Percentiles rank a stretch among this genome's conserved stretches.
phyloP scores from a whole-genome alignment of 2,329 filamentous ascomycete species.

The Botrytis cinerea region DNA sequence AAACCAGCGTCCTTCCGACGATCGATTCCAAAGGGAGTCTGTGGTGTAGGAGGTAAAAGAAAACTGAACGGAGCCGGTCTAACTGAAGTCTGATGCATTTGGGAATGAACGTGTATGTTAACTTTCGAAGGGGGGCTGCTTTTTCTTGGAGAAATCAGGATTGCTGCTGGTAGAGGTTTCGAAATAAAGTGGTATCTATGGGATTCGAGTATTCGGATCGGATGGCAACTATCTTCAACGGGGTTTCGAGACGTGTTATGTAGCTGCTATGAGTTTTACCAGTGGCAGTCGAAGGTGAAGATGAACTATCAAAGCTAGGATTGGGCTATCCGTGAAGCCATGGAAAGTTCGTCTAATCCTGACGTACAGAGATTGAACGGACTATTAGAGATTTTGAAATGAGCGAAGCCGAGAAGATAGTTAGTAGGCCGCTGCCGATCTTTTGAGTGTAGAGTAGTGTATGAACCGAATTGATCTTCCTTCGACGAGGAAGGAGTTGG shows the following conservation, averaged over 20 bases:
- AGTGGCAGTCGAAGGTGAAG: background rate
- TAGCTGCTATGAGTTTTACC: slow-evolving; percentile 30
- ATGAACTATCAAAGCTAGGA: background rate
- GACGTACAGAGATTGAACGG: background rate
- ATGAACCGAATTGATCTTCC: background rate
- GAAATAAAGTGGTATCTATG: background rate
- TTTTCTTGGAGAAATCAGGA: background rate
- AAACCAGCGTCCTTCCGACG: slow-evolving; percentile 32
- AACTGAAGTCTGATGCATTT: slow-evolving; percentile 42
- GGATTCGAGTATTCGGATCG: background rate
- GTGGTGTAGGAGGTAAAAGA: slow-evolving; percentile 31
- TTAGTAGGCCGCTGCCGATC: background rate
- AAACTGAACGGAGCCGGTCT: slow-evolving; percentile 40
- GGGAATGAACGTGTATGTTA: slow-evolving; percentile 23
- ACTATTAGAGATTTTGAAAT: background rate
- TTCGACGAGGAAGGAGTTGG: slow-evolving; percentile 1
- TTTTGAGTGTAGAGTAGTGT: background rate
- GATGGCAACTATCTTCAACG: background rate
- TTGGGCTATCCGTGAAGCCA: background rate
- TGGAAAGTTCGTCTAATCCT: background rate
- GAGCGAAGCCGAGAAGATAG: background rate
- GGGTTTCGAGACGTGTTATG: slow-evolving; percentile 6
- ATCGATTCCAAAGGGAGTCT: slow-evolving; percentile 30
- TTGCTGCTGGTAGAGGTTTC: slow-evolving; percentile 8
- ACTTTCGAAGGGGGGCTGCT: background rate